These are phyloP conservation scores for Parascedosporium putredinis DNA, from an alignment of 2,329 filamentous ascomycete species.

Conservation along the genomic window DNA sequence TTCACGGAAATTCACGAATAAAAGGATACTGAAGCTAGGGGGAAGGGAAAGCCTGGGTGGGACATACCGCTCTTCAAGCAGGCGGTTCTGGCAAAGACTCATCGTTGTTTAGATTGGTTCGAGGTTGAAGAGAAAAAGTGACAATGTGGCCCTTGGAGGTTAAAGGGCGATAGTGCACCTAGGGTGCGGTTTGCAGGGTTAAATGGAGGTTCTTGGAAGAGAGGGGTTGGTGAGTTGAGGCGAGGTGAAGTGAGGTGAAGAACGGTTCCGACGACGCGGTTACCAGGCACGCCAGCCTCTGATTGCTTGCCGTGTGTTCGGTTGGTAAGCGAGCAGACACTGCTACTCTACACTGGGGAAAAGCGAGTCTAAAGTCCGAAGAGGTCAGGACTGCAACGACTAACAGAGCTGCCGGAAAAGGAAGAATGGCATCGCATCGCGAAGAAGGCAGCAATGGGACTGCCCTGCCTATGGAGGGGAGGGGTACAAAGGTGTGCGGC, in stretches of 20 bases:
- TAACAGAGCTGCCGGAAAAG: neutral
- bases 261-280: neutral
- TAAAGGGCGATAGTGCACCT: neutral
- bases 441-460: conserved; percentile 2
- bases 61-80: conserved; percentile 79
- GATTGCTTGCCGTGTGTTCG: neutral
- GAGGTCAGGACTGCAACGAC: neutral
- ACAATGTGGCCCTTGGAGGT: neutral
- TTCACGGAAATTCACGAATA: neutral
- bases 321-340: no score
- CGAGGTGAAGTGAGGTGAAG: neutral
- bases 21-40: neutral
- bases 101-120: conserved; percentile 35
- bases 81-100: conserved; percentile 79
- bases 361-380: neutral
- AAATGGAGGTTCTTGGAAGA: neutral
- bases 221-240: neutral
- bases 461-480: neutral
- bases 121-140: neutral
- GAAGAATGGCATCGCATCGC: neutral
- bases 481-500: neutral
- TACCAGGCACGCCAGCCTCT: no score
- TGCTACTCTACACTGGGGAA: no score
- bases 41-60: no score
- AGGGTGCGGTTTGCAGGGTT: neutral